Evolutionary conservation across 2,329 filamentous ascomycete species (phyloP).

Genomic region (Colletotrichum sp.): DNA sequence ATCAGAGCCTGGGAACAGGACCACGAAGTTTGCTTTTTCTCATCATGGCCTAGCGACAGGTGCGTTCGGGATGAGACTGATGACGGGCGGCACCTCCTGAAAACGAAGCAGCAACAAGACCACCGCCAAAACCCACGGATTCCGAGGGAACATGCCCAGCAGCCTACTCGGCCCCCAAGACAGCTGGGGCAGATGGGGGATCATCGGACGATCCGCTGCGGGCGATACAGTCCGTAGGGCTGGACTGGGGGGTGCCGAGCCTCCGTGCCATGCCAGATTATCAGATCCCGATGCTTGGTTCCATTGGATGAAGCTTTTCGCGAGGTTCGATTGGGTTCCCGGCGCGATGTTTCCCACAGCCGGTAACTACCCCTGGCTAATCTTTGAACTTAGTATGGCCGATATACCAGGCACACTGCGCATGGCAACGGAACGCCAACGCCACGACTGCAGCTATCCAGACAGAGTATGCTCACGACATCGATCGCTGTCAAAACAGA

Average conservation of each 20-base stretch:
- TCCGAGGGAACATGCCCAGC: background rate
- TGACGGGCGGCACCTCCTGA: background rate
- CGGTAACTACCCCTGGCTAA: background rate
- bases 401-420: no score
- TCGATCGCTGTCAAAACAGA: background rate
- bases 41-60: background rate
- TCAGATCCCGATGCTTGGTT: slow-evolving; percentile 10
- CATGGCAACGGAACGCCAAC: background rate
- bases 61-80: background rate
- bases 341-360: background rate
- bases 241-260: background rate
- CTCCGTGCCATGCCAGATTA: slow-evolving; percentile 8
- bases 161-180: background rate
- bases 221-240: slow-evolving; percentile 8
- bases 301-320: slow-evolving; percentile 14
- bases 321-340: background rate
- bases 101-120: background rate
- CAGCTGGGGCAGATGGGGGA: background rate
- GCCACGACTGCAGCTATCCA: background rate
- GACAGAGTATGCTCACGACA: background rate
- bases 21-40: background rate
- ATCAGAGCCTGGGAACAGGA: background rate
- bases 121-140: background rate
- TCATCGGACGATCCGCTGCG: slow-evolving; percentile 18
- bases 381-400: no score